Percentiles rank a stretch among this genome's conserved stretches.
phyloP scores from a whole-genome alignment of 805 yeast species.

The Candida methanosorbosa region DNA sequence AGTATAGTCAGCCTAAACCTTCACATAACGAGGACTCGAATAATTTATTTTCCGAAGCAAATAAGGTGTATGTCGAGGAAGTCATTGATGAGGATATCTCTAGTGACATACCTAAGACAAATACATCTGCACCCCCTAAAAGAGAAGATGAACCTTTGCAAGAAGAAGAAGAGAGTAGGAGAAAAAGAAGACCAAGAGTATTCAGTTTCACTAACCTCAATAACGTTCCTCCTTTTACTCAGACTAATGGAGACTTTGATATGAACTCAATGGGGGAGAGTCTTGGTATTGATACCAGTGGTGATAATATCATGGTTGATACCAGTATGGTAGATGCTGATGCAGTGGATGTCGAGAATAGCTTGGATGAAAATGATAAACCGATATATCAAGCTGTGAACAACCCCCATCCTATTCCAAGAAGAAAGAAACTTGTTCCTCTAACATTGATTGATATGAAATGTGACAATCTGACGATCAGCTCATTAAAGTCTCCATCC shows the following conservation, averaged over 20 bases:
- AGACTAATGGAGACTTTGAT: slow-evolving; percentile 21
- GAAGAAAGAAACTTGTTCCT: slow-evolving; percentile 4
- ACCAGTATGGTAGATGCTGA: not conserved
- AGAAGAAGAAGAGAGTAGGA: not conserved
- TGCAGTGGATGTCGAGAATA: slow-evolving; percentile 1
- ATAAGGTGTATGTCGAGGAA: too few species aligned
- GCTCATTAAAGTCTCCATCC: too few species aligned
- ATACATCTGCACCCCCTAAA: too few species aligned
- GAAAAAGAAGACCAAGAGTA: not conserved
- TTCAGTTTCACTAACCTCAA: slow-evolving; percentile 4
- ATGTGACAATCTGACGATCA: slow-evolving; percentile 4
- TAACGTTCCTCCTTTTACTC: slow-evolving; percentile 21
- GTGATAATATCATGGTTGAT: too few species aligned
- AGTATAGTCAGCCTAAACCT: too few species aligned
- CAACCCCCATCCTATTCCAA: slow-evolving; percentile 9
- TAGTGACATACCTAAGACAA: too few species aligned
- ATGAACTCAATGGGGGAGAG: slow-evolving; percentile 15
- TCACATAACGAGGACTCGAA: too few species aligned
- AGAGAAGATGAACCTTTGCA: too few species aligned
- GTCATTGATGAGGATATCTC: too few species aligned
- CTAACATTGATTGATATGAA: slow-evolving; percentile 11
- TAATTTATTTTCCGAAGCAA: too few species aligned
- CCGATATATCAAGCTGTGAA: slow-evolving; percentile 16
- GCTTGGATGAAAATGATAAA: slow-evolving; percentile 5
- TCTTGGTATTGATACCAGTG: slow-evolving; percentile 7